Evolutionary conservation across 2,329 filamentous ascomycete genomes (phyloP), one percentile per base, ranked within the genome.

Genomic region (Blastomyces gilchristii): DNA sequence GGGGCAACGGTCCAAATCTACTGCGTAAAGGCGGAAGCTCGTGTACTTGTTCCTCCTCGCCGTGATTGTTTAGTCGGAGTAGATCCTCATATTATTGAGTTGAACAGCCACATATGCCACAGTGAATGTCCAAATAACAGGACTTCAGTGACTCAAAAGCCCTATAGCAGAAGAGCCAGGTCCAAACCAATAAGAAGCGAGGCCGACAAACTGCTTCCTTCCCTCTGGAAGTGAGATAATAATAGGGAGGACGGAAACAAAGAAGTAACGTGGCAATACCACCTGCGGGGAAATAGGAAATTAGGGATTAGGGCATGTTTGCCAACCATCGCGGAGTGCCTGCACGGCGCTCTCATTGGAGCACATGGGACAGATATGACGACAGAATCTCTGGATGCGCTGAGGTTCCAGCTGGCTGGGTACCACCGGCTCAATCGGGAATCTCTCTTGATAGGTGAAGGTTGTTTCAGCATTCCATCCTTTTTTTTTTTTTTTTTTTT

Each of bases 401-500:
- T 47, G 47, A 57, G 60, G 49, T 62, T 62, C 60, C 60, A 62
- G 39, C 52, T 62, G 60, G 60, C 47, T 62, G 60, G 60, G 39
- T 56, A 43, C 43, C 41, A 45, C 57, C 57, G 39, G 57, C 41
- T 18, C 57, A 25, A 43, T 43, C 57, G 16, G 41, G 22, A 49
- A 59, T 41, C 41, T 58, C 4, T 37, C 53, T 12, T 31, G 41
- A 31, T 31, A 47, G 25, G 25, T 3, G 22, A 34, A 47, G 25
- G 3, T 22, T 49, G 57, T 49, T 59, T 59, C 41, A 49, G 7
- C 57, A 49, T 59, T 28, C 28, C 2, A 22, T 22, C n/a, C n/a
- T 22, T 22, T 22, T 22, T 22, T 22, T 22, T 22, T 22, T 22
- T 18, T 39, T 25, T 25, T 16, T 16, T 22, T 1, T 16, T 31